Base-by-base conservation (phyloP, 805 yeast genomes). In the Brettanomyces bruxellensis region DNA sequence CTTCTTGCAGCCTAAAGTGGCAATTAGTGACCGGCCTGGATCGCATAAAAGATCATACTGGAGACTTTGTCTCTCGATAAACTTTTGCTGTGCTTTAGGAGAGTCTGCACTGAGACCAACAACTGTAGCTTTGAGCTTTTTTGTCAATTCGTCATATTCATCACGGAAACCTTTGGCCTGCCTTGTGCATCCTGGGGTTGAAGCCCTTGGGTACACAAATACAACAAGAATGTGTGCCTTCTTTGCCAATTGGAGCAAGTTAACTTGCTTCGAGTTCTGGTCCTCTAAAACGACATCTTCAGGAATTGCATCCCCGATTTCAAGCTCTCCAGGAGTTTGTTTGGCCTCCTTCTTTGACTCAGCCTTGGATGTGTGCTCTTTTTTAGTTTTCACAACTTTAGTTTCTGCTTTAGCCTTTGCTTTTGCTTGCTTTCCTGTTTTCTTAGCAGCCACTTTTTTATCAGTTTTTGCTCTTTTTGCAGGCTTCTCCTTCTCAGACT, bases 141-240 rank as follows among this genome's bases (percentile, higher is more conserved):
- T 45, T 7, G 44, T 39, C 56, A 85, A 74, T 38, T 73, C 68
- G 2, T 72, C 69, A 61, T 67, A 81, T 55, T 78, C 78, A 52
- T 78, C 81, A 55, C 93, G 80, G 62, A 84, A 93, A 0, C 96
- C 96, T 61, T 85, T 76, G 3, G 90, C 97, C 67, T 91, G 99
- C 55, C 88, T 77, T 1, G 99, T 91, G 65, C 99, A 93, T 3
- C 99, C 99, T 1, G 96, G 96, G 0, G 98, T 91, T 25, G 84
- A 79, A 0, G 98, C 98, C 59, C 75, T 83, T 45, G 98, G 98
- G 60, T 90, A 91, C 18, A 95, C 85, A 64, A 82, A 79, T 25
- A 79, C 67, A 22, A 81, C 69, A 28, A 81, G 71, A 12, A 78
- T 65, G 18, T 69, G 64, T 35, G 75, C 48, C 5, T 53, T 44